Evolutionary conservation across 1,139 yeast genomes (phyloP), one percentile per base, ranked within the genome.

Genomic region (Hemisphaericaspora subhashii): DNA sequence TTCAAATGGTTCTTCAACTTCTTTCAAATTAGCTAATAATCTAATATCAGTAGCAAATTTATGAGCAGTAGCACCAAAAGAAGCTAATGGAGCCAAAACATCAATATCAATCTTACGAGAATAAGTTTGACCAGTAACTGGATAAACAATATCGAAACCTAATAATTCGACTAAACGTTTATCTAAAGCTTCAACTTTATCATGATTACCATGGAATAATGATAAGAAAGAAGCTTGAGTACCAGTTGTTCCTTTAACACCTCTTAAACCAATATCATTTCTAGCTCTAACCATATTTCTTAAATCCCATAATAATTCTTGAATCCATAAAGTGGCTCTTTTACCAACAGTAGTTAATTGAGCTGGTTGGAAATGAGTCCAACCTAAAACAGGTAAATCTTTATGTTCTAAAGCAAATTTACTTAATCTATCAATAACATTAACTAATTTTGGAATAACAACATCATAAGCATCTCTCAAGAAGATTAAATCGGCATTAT

Each of bases 281-380:
- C 98, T 83, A 40, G 98, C 98, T 67, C 99, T 85, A 53, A 79
- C 84, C 70, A 92, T 79, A 72, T 94, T 94, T 72, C 98, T 81
- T 65, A 92, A 79, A 69, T 92, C 99, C 98, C 98, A 92, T 57
- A 92, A 75, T 55, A 94, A 75, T 66, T 92, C 99, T 73, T 92
- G 99, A 55, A 94, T 75, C 98, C 98, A 92, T 58, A 92, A 74
- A 36, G 97, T 88, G 42, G 96, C 95, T 71, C 99, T 85, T 76
- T 92, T 92, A 60, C 99, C 99, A 46, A 92, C 96, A 32, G 99
- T 92, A 48, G 98, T 90, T 61, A 94, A 79, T 73, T 92, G 99
- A 41, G 98, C 98, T 15, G 99, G 99, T 72, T 92, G 99, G 80
- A 92, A 92, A 68, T 92, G 99, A 44, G 99, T 92, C 97, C 98